Conservation (phyloP, 495 filamentous ascomycete genomes). For the Trichoderma orchidacearum region DNA sequence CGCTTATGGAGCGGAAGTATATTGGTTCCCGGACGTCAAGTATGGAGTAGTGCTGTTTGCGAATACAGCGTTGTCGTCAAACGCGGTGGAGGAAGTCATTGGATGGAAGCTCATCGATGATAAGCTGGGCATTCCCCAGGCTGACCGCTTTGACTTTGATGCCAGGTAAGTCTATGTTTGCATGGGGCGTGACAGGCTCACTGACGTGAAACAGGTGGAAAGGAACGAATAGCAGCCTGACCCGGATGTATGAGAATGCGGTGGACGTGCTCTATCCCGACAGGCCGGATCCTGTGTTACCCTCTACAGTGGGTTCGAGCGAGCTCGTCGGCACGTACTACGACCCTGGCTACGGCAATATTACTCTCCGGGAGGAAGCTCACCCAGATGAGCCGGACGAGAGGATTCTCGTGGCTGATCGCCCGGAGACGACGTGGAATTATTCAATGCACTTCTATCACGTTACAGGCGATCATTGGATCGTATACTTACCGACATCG, state of each 20-base stretch:
- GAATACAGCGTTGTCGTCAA: slow-evolving; percentile 25
- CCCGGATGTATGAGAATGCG: slow-evolving; percentile 10
- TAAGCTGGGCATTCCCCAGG: slow-evolving; percentile 16
- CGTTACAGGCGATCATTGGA: slow-evolving; percentile 20
- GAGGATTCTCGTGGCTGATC: slow-evolving; percentile 10
- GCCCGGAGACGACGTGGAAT: slow-evolving; percentile 15
- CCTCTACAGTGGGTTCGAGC: slow-evolving; percentile 15
- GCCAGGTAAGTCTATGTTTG: slow-evolving; percentile 8
- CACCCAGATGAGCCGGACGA: background rate
- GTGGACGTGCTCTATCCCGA: slow-evolving; percentile 17
- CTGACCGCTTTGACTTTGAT: slow-evolving; percentile 16
- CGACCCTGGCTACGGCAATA: slow-evolving; percentile 25
- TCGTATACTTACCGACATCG: slow-evolving; percentile 10
- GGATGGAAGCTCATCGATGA: slow-evolving; percentile 28
- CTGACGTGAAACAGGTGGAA: background rate
- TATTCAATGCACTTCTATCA: slow-evolving; percentile 14
- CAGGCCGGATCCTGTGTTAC: slow-evolving; percentile 13
- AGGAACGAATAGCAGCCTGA: background rate
- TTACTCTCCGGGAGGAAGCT: slow-evolving; percentile 15
- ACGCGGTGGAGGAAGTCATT: slow-evolving; percentile 12
- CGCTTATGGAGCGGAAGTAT: slow-evolving; percentile 28
- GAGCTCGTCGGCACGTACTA: slow-evolving; percentile 26
- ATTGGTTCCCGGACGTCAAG: slow-evolving; percentile 27
- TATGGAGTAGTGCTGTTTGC: slow-evolving; percentile 33
- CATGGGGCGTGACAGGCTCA: background rate